Evolutionary conservation across 352 stramenopile genomes (phyloP), one percentile per base, ranked within the genome.

Genomic region (Blastocystis sp.): DNA sequence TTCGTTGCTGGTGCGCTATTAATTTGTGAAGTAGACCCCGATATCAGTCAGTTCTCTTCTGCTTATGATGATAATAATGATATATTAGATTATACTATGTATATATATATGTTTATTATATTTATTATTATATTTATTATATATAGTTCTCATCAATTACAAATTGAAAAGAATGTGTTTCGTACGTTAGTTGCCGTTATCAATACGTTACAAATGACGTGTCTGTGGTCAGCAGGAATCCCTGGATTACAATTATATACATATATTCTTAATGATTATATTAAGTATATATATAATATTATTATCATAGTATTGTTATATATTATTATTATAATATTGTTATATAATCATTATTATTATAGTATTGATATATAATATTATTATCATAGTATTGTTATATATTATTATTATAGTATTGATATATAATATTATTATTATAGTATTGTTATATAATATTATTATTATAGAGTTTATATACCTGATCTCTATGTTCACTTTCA

Each of bases 371-470:
- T n/a, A n/a, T n/a, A n/a, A n/a, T n/a, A n/a, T n/a, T n/a, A n/a
- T n/a, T 1, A 62, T 62, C 16, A 37, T 41, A 2, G 52, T 36
- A 10, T 25, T 62, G 23, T 40, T 42, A 30, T 41, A 41, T 13
- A 52, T 62, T 25, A 44, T 62, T 11, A 52, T 48, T 32, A 62
- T 62, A 25, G 39, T 62, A 11, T 41, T 52, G 39, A 45, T 40
- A 10, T 62, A 62, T 19, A 62, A n/a, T n/a, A n/a, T n/a, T n/a
- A n/a, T n/a, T 62, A 41, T 18, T 52, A 41, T 62, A 0, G 9
- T 36, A 23, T 48, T 9, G 11, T 21, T 5, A 3, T 37, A 6
- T 18, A 16, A 2, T 21, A 31, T 13, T 1, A 42, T 4, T 52
- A n/a, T 4, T n/a, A 49, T 6, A 62, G 39, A 32, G 11, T 25